Percentiles rank a stretch among this genome's conserved stretches.
These are phyloP conservation scores for Quillaja saponaria DNA, from an alignment of 306 rosid genomes.

Conservation along the genomic window DNA sequence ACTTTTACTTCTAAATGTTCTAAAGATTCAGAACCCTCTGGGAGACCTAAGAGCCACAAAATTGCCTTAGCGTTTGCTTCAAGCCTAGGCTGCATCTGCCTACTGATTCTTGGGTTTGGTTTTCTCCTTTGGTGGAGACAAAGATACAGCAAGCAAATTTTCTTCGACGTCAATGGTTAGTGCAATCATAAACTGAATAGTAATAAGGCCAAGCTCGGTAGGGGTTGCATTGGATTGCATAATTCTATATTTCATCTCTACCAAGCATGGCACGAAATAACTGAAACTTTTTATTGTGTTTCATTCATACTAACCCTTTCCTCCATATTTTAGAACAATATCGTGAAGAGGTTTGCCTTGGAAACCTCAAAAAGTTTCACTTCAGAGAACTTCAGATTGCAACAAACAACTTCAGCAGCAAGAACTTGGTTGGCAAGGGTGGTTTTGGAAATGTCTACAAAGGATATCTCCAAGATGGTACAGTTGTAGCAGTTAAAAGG, in stretches of 20 bases:
- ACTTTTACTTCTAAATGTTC: conserved; percentile 17
- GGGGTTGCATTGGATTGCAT: neutral
- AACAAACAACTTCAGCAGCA: conserved; percentile 86
- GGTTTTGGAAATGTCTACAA: conserved; percentile 96
- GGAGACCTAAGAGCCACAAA: conserved; percentile 65
- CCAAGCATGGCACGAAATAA: no score
- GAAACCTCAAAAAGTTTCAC: conserved; percentile 78
- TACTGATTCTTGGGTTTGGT: conserved; percentile 69
- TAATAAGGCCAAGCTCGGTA: conserved; percentile 6
- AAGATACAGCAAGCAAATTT: conserved; percentile 77
- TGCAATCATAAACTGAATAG: conserved; percentile 23
- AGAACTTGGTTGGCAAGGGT: conserved; percentile 83
- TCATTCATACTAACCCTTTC: conserved; percentile 7
- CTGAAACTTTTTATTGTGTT: neutral
- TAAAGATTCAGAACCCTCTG: conserved; percentile 55
- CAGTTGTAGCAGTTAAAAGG: conserved; percentile 83
- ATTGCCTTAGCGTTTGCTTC: conserved; percentile 81
- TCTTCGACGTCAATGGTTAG: conserved; percentile 87
- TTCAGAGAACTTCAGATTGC: conserved; percentile 92
- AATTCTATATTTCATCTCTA: neutral
- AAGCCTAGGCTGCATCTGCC: conserved; percentile 73
- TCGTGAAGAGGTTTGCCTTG: conserved; percentile 77
- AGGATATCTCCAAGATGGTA: conserved; percentile 80
- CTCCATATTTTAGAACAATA: conserved; percentile 55
- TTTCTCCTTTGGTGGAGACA: conserved; percentile 91